Conservation (phyloP, 805 yeast species). For the Ogataea zsoltii region DNA sequence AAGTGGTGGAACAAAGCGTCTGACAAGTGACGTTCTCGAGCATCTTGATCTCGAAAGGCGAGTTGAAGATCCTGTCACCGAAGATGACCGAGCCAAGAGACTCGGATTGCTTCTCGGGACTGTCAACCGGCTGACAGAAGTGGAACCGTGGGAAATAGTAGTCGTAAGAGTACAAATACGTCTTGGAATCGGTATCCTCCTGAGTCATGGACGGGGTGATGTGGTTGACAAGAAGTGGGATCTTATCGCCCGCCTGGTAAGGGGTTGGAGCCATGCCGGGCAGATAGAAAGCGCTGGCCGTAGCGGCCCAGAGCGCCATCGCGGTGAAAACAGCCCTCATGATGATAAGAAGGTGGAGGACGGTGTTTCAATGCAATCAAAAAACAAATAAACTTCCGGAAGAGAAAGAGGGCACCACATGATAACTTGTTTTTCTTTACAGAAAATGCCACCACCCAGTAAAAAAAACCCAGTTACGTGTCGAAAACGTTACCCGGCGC, state of each 20-base stretch:
- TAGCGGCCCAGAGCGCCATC: slow-evolving; percentile 10
- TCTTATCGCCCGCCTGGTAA: slow-evolving; percentile 67
- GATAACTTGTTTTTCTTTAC: not conserved
- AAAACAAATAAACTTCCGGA: not conserved
- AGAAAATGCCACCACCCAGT: slow-evolving; percentile 6
- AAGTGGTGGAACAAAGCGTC: slow-evolving; percentile 60
- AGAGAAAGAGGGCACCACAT: not conserved
- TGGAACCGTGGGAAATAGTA: slow-evolving; percentile 83
- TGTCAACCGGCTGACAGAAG: slow-evolving; percentile 76
- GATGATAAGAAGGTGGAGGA: not conserved
- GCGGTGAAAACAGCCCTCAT: slow-evolving; percentile 4
- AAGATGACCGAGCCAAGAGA: slow-evolving; percentile 89
- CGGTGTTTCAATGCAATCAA: not conserved
- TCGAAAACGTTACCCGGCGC: slow-evolving; percentile 3
- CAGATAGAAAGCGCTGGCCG: slow-evolving; percentile 67
- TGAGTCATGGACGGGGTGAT: slow-evolving; percentile 71
- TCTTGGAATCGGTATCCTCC: slow-evolving; percentile 44
- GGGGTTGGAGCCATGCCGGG: slow-evolving; percentile 97
- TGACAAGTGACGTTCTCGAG: slow-evolving; percentile 68
- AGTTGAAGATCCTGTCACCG: slow-evolving; percentile 93
- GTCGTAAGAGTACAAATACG: slow-evolving; percentile 71
- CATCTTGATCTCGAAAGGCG: slow-evolving; percentile 85
- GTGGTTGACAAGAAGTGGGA: slow-evolving; percentile 85
- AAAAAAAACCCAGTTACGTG: not conserved
- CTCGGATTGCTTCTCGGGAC: slow-evolving; percentile 74